Conservation (phyloP, 1,284 basidiomycete species). For the Boletus holoroseus region DNA sequence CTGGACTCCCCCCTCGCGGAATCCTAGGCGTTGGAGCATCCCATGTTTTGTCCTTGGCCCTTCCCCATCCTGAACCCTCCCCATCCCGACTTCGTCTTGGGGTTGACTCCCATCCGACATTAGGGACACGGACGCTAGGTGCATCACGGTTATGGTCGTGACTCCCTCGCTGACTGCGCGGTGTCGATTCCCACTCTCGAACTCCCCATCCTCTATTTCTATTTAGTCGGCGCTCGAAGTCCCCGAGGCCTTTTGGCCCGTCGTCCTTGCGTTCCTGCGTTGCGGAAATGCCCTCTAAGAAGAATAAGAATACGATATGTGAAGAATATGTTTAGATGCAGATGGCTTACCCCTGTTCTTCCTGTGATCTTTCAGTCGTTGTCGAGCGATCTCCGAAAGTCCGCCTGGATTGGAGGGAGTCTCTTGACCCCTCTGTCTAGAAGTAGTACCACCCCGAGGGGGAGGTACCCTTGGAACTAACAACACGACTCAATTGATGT, state of each 20-base stretch:
- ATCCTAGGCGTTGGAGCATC: conserved; percentile 81
- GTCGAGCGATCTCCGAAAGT: conserved; percentile 68
- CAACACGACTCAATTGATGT: background rate
- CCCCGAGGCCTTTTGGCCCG: conserved; percentile 32
- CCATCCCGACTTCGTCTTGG: conserved; percentile 55
- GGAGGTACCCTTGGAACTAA: conserved; percentile 72
- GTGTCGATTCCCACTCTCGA: conserved; percentile 65
- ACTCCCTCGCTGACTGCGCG: conserved; percentile 54
- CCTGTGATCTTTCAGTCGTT: conserved; percentile 72
- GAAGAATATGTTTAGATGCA: background rate
- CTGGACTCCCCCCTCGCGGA: conserved; percentile 56
- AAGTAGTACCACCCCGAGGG: conserved; percentile 52
- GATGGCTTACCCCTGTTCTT: conserved; percentile 48
- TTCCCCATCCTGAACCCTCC: conserved; percentile 51
- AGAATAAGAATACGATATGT: background rate
- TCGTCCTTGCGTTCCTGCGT: conserved; percentile 22
- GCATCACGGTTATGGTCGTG: conserved; percentile 66
- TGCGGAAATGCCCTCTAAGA: conserved; percentile 30
- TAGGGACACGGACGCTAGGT: conserved; percentile 82
- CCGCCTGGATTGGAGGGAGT: conserved; percentile 94
- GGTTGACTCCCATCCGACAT: conserved; percentile 87
- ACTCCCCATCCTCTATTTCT: conserved; percentile 32
- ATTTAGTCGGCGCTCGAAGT: conserved; percentile 36
- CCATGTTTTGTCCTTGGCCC: conserved; percentile 63
- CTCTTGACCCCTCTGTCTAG: conserved; percentile 76